A percentile compares a stretch with the other conserved stretches of the same genome.
Evolutionary conservation across 106 monocot species (phyloP).

Genomic region (Phalaenopsis equestris): DNA sequence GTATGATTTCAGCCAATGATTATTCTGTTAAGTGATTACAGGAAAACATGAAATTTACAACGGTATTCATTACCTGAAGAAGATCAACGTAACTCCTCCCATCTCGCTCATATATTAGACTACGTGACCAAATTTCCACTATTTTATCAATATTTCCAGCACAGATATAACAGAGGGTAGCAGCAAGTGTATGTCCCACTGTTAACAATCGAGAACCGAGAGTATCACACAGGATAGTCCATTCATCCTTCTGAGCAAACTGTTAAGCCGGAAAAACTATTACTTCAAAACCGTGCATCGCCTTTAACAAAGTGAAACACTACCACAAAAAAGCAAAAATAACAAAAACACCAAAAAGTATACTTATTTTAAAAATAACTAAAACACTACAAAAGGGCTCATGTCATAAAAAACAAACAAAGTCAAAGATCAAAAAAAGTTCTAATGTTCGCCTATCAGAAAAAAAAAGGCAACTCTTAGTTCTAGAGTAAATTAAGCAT

Average conservation of each 20-base stretch:
- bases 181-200: slow-evolving; percentile 69
- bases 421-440: background rate
- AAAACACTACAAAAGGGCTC: too few relatives aligned
- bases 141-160: slow-evolving; percentile 96
- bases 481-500: background rate
- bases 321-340: too few relatives aligned
- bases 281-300: background rate
- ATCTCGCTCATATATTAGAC: slow-evolving; percentile 50
- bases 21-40: background rate
- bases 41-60: background rate
- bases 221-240: slow-evolving; percentile 75
- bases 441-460: background rate
- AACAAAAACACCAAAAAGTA: too few relatives aligned
- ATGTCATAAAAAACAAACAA: too few relatives aligned
- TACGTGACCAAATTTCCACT: slow-evolving; percentile 89
- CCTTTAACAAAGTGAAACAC: too few relatives aligned
- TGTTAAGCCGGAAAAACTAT: slow-evolving; percentile 17
- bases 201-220: slow-evolving; percentile 82
- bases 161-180: slow-evolving; percentile 93
- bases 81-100: slow-evolving; percentile 73
- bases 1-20: slow-evolving; percentile 6
- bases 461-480: background rate
- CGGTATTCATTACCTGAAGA: slow-evolving; percentile 57
- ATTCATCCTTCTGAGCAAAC: slow-evolving; percentile 91
- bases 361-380: too few relatives aligned